These are phyloP conservation scores for Onygenales sp. DNA, from an alignment of 2,329 filamentous ascomycete species.

Conservation along the genomic window DNA sequence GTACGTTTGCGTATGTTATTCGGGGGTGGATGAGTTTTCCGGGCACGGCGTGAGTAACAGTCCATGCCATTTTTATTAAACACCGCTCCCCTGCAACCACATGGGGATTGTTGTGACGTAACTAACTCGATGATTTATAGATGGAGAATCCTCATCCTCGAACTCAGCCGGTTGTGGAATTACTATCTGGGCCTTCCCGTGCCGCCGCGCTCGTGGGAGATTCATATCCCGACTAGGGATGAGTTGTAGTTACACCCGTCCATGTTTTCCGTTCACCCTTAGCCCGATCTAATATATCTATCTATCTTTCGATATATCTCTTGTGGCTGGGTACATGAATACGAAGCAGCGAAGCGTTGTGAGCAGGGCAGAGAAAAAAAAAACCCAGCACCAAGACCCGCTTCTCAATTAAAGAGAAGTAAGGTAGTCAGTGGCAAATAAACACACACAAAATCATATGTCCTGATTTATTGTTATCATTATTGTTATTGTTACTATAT, in stretches of 20 bases:
- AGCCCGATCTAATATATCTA: no score
- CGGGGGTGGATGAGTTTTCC: conserved; percentile 63
- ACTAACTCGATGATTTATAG: conserved; percentile 24
- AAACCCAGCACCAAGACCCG: no score
- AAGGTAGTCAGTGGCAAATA: background rate
- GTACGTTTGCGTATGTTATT: conserved; percentile 57
- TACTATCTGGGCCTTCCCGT: conserved; percentile 57
- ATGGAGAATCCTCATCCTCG: conserved; percentile 43
- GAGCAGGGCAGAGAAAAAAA: no score
- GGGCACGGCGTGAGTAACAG: conserved; percentile 53
- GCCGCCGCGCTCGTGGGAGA: conserved; percentile 46
- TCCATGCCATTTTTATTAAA: background rate
- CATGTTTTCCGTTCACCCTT: no score
- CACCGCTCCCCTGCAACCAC: background rate
- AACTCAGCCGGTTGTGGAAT: conserved; percentile 47
- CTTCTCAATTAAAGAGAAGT: background rate
- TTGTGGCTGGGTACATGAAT: no score
- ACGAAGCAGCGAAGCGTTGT: no score
- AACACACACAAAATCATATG: background rate
- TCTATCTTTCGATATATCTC: no score
- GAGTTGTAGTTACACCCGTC: conserved; percentile 26
- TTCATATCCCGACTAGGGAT: conserved; percentile 35
- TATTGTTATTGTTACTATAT: background rate
- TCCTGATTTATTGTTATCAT: background rate
- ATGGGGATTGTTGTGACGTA: conserved; percentile 3